phyloP scores from a whole-genome alignment of 2,329 filamentous ascomycete genomes.

The Aschersonia sp. region DNA sequence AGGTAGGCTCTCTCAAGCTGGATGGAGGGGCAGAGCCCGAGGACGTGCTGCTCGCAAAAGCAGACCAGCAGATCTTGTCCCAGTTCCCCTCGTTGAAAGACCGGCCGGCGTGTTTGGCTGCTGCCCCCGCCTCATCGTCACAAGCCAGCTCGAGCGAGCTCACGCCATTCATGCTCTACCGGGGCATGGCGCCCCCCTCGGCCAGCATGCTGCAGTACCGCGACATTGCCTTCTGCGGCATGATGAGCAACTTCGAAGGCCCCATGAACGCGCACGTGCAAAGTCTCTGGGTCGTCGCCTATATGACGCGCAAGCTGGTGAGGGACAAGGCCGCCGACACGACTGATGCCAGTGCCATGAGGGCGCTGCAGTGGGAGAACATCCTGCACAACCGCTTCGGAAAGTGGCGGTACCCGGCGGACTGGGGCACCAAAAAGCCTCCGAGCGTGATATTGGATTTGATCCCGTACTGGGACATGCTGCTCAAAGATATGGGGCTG shows the following conservation, averaged over 20 bases:
- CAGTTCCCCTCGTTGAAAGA: conserved; percentile 36
- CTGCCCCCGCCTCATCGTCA: conserved; percentile 21
- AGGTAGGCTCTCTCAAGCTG: too few species aligned
- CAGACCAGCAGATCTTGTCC: conserved; percentile 37
- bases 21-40: too few species aligned
- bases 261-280: conserved; percentile 28
- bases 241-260: conserved; percentile 26
- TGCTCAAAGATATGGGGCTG: conserved; percentile 52
- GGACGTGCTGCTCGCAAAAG: conserved; percentile 14
- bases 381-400: conserved; percentile 54
- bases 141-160: conserved; percentile 12
- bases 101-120: conserved; percentile 33
- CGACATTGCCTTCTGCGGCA: conserved; percentile 30
- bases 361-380: conserved; percentile 34
- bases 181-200: conserved; percentile 29
- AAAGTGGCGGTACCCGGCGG: conserved; percentile 52
- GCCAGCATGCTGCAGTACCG: conserved; percentile 17
- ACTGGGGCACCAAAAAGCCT: conserved; percentile 40
- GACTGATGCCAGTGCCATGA: conserved; percentile 18
- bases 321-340: conserved; percentile 8
- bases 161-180: conserved; percentile 25
- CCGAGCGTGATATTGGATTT: conserved; percentile 66
- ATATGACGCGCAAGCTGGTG: conserved; percentile 27
- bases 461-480: conserved; percentile 55
- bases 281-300: conserved; percentile 51